Evolutionary conservation across 2,329 filamentous ascomycete species (phyloP).

Genomic region (Cadophora sp.): DNA sequence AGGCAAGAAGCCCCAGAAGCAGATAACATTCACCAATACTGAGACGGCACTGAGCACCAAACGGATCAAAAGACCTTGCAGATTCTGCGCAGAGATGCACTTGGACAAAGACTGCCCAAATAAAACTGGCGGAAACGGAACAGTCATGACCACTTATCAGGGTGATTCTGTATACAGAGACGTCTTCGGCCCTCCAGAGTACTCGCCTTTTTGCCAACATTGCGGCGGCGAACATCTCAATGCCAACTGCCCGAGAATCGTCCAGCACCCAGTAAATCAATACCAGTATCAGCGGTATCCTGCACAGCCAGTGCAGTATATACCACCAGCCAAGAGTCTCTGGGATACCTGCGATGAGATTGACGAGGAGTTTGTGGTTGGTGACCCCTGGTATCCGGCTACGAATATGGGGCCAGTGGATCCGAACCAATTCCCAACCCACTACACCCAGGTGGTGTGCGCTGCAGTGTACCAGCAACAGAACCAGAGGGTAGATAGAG

Average conservation of each 20-base stretch:
- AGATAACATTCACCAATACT: not conserved
- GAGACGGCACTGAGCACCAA: not conserved
- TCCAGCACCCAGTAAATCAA: not conserved
- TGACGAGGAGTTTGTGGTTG: not conserved
- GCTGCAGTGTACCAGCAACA: not conserved
- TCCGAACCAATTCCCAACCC: not conserved
- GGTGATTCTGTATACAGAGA: not conserved
- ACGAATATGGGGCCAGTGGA: not conserved
- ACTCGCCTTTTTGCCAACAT: not conserved
- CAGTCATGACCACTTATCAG: too few species aligned
- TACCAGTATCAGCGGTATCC: not conserved
- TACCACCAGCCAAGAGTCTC: not conserved
- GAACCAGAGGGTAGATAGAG: not conserved
- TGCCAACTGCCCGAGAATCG: not conserved
- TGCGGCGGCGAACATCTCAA: not conserved
- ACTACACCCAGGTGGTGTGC: not conserved
- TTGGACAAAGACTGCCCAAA: constrained; percentile 13
- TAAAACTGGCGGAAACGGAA: not conserved
- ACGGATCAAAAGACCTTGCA: not conserved
- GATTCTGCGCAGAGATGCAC: constrained; percentile 4
- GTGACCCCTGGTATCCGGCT: not conserved
- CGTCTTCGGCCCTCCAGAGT: not conserved
- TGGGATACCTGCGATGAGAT: constrained; percentile 6
- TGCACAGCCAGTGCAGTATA: not conserved
- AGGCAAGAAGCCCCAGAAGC: not conserved